These are phyloP conservation scores for Neonectria coccinea DNA, from an alignment of 2,329 filamentous ascomycete species.

Conservation along the genomic window DNA sequence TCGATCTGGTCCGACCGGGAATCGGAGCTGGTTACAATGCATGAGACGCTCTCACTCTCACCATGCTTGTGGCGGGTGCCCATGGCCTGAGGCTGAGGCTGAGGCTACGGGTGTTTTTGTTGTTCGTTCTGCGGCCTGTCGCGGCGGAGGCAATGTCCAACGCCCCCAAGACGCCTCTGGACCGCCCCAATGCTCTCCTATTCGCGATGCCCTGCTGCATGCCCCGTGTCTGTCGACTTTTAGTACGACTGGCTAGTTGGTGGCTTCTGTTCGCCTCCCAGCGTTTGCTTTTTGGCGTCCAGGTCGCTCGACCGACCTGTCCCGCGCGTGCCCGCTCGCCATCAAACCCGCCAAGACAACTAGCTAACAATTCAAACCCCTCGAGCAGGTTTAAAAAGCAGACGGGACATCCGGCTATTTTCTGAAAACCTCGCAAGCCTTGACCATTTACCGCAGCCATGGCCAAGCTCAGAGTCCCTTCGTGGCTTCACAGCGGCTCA, in stretches of 20 bases:
- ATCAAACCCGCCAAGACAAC: constrained; percentile 4
- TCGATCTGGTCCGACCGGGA: not conserved
- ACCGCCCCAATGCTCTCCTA: not conserved
- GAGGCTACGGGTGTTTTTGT: not conserved
- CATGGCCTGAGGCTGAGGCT: no score
- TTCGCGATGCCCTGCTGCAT: constrained; percentile 2
- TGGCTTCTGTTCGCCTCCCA: constrained; percentile 14
- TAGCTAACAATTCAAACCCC: constrained; percentile 3
- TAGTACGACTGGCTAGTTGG: constrained; percentile 24
- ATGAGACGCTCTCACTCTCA: not conserved
- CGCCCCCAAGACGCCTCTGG: not conserved
- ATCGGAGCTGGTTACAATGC: not conserved
- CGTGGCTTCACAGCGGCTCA: constrained; percentile 49
- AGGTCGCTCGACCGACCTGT: constrained; percentile 5
- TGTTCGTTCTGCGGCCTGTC: not conserved
- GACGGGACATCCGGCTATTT: not conserved
- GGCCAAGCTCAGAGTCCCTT: constrained; percentile 47
- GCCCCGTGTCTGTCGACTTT: constrained; percentile 9
- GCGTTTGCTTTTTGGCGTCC: constrained; percentile 25
- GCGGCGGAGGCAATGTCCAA: not conserved
- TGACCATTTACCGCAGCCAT: constrained; percentile 21
- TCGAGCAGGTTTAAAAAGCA: constrained; percentile 13
- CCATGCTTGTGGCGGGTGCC: not conserved
- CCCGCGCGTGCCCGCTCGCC: constrained; percentile 5
- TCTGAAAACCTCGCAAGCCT: not conserved